Conservation (phyloP, 1,139 yeast species). For the Suhomyces bribrorum region DNA sequence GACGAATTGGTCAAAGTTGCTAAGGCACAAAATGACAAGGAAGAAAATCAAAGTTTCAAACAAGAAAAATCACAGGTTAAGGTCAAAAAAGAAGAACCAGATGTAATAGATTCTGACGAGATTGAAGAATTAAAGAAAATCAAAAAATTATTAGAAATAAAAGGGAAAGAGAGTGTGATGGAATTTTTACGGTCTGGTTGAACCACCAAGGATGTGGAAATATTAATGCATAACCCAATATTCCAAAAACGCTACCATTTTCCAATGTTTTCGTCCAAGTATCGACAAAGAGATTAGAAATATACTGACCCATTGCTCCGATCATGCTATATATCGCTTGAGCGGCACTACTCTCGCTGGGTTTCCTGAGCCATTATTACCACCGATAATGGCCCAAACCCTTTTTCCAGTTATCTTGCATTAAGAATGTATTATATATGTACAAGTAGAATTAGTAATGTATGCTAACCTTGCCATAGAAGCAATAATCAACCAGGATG, state of each 20-base stretch:
- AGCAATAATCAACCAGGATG: neutral
- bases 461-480: neutral
- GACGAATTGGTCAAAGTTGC: constrained; percentile 31
- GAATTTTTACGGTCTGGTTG: constrained; percentile 57
- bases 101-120: constrained; percentile 31
- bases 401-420: neutral
- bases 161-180: constrained; percentile 69
- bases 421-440: constrained; percentile 12
- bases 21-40: constrained; percentile 13
- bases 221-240: too few species aligned
- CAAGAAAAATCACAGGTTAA: constrained; percentile 8
- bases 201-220: too few species aligned
- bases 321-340: too few species aligned
- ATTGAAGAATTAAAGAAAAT: constrained; percentile 55
- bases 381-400: too few species aligned
- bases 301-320: too few species aligned
- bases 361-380: neutral
- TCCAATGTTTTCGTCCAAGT: too few species aligned
- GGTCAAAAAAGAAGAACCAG: constrained; percentile 12
- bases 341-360: neutral
- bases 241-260: too few species aligned
- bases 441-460: constrained; percentile 8
- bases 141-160: constrained; percentile 60
- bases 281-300: too few species aligned
- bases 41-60: neutral